A percentile compares a stretch with the other conserved stretches of the same genome.
Evolutionary conservation across 768 basidiomycete genomes (phyloP).

Genomic region (Floccularia luteovirens): DNA sequence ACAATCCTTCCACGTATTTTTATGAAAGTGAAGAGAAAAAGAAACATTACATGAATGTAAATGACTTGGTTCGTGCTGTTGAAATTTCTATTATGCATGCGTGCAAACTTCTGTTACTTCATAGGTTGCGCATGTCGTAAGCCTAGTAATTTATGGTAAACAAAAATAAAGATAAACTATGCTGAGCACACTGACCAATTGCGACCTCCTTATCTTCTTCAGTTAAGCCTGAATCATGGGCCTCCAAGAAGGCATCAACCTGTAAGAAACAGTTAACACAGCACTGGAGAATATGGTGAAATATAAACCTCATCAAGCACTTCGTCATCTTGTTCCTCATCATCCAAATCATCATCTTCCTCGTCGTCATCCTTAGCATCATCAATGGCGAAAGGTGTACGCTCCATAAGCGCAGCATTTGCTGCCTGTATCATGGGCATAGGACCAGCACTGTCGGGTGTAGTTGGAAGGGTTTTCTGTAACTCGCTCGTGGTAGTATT

Average conservation of each 20-base stretch:
- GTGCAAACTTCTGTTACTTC: slow-evolving; percentile 19
- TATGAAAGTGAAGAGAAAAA: not conserved
- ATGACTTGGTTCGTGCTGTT: not conserved
- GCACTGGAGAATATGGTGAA: not conserved
- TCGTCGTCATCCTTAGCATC: slow-evolving; percentile 83
- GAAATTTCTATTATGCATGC: not conserved
- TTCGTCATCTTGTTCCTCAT: slow-evolving; percentile 48
- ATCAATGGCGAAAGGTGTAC: slow-evolving; percentile 96
- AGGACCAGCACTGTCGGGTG: slow-evolving; percentile 26
- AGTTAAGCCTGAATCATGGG: slow-evolving; percentile 80
- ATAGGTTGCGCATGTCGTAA: slow-evolving; percentile 55
- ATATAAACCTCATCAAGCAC: slow-evolving; percentile 81
- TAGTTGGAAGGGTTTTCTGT: slow-evolving; percentile 17
- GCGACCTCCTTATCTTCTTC: slow-evolving; percentile 75
- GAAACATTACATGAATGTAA: not conserved
- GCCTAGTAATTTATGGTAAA: slow-evolving; percentile 26
- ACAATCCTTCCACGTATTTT: not conserved
- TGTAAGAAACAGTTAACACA: slow-evolving; percentile 19
- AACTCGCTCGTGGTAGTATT: slow-evolving; percentile 25
- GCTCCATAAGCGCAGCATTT: slow-evolving; percentile 80
- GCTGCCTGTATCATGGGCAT: slow-evolving; percentile 60
- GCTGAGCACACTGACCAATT: slow-evolving; percentile 45
- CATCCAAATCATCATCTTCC: slow-evolving; percentile 54
- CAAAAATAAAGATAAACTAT: not conserved
- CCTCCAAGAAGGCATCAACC: slow-evolving; percentile 94